A percentile compares a stretch with the other conserved stretches of the same genome.
These are phyloP conservation scores for Rhizopus delemar DNA, from an alignment of 371 early-diverging fungal species.

Conservation along the genomic window DNA sequence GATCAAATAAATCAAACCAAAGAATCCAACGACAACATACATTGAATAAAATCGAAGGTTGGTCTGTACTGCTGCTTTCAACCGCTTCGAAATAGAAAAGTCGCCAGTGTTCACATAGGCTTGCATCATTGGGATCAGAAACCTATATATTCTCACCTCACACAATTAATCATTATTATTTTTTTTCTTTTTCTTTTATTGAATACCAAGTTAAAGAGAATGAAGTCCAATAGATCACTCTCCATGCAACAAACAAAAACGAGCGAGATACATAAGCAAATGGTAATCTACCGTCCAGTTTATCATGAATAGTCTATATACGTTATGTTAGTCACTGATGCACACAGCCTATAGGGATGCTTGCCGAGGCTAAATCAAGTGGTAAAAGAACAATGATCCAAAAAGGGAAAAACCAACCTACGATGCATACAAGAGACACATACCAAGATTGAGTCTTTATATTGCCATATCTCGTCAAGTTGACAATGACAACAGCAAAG, in stretches of 20 bases:
- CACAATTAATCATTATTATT: too few species aligned
- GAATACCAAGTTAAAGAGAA: conserved; percentile 84
- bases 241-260: conserved; percentile 81
- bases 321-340: conserved; percentile 16
- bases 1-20: conserved; percentile 76
- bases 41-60: conserved; percentile 77
- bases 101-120: conserved; percentile 86
- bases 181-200: conserved; percentile 8
- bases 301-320: conserved; percentile 70
- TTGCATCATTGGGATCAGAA: conserved; percentile 82
- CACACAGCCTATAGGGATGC: conserved; percentile 11
- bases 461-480: conserved; percentile 78
- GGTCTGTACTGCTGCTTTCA: conserved; percentile 73
- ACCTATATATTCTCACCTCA: conserved; percentile 47
- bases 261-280: conserved; percentile 70
- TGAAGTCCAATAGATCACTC: conserved; percentile 87
- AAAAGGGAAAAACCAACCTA: conserved; percentile 89
- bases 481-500: conserved; percentile 51
- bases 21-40: conserved; percentile 51
- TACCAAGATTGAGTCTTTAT: conserved; percentile 67
- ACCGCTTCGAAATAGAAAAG: conserved; percentile 62
- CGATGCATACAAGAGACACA: conserved; percentile 61
- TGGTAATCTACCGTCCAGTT: conserved; percentile 72
- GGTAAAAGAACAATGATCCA: conserved; percentile 87
- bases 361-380: conserved; percentile 88